Evolutionary conservation across 1,284 basidiomycete genomes (phyloP), one percentile per base, ranked within the genome.

Genomic region (Athelia sp.): DNA sequence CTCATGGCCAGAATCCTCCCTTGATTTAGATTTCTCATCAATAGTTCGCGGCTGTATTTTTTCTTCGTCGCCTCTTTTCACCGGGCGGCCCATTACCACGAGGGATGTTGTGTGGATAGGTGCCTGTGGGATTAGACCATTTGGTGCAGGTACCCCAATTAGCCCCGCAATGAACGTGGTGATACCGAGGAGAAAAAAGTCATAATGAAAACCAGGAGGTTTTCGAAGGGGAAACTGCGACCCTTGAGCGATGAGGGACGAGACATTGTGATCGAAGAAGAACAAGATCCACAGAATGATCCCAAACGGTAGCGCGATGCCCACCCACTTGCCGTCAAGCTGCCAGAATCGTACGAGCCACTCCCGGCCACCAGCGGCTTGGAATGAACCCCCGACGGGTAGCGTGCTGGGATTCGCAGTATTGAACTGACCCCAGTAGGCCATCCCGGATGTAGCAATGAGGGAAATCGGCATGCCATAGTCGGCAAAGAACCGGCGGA

Each of bases 271-370:
- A 57, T 93, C 79, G 63, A 83, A 90, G 68, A 84, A 87, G 63
- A 87, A 88, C 35, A 87, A 65, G 13, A 87, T 74, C 84, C 82
- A 88, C 3, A 89, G 69, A 2, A 84, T 70, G 42, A 87, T 65
- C 3, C 86, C 86, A 56, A 88, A 88, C 0, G 84, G 87, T 50
- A 88, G 74, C 0, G 89, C 88, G 10, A 90, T 82, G 21, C 88
- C 93, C 3, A 96, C 87, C 85, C 93, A 98, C 67, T 90, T 91
- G 0, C 80, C 84, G 21, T 90, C 86, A 4, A 98, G 73, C 56
- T 95, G 72, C 95, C 95, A 98, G 63, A 98, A 98, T 24, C 70
- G 78, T 13, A 98, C 88, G 2, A 98, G 72, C 96, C 94, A 99
- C 2, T 74, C 68, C 48, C 93, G 70, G 10, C 83, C 83, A 15